Conservation (phyloP, 257 asterid genomes). For the Fraxinus quadrangulata region DNA sequence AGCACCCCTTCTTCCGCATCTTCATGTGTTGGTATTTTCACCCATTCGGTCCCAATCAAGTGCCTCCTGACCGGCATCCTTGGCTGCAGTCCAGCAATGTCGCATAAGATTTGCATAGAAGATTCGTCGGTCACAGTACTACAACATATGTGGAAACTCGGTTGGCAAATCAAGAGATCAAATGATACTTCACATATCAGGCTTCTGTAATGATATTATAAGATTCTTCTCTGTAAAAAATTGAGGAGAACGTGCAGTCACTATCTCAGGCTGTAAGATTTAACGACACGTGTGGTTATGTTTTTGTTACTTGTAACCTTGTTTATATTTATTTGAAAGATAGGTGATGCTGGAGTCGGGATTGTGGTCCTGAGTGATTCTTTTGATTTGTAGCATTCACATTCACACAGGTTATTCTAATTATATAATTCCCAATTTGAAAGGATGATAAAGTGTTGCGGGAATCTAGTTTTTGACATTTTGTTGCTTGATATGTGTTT, state of each 20-base stretch:
- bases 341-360: conserved; percentile 39
- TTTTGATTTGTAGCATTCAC: conserved; percentile 46
- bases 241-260: neutral
- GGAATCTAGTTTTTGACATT: conserved; percentile 32
- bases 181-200: conserved; percentile 93
- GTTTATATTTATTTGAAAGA: conserved; percentile 29
- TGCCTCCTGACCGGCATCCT: conserved; percentile 84
- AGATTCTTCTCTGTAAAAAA: neutral
- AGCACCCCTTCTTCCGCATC: conserved; percentile 38
- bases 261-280: neutral
- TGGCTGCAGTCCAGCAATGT: conserved; percentile 77
- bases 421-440: conserved; percentile 22
- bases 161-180: conserved; percentile 91
- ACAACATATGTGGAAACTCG: conserved; percentile 83
- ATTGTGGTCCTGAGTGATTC: conserved; percentile 37
- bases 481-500: neutral
- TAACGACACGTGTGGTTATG: conserved; percentile 20
- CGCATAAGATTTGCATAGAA: conserved; percentile 74
- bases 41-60: conserved; percentile 75
- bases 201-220: conserved; percentile 52
- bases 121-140: conserved; percentile 88
- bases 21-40: conserved; percentile 75
- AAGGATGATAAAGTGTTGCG: conserved; percentile 23
- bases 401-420: neutral
- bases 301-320: conserved; percentile 27